phyloP scores from a whole-genome alignment of 2,329 filamentous ascomycete genomes.

The Arthrobotrys iridis region DNA sequence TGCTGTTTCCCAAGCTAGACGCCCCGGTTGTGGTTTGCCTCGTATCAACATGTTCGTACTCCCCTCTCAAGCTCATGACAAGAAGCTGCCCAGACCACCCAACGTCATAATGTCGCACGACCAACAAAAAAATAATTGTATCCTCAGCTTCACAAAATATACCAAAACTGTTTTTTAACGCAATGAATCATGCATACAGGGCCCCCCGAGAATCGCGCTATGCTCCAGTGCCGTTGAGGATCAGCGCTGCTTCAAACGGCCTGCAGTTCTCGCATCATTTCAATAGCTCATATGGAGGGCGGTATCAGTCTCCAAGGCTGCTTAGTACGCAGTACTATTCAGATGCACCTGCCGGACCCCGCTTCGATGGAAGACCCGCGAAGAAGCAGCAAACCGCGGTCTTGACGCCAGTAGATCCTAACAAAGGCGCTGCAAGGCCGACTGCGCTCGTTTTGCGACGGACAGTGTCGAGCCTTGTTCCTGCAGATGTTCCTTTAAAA shows the following conservation, averaged over 20 bases:
- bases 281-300: conserved; percentile 34
- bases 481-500: conserved; percentile 42
- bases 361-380: conserved; percentile 30
- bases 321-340: conserved; percentile 39
- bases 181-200: conserved; percentile 29
- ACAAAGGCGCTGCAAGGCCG: conserved; percentile 32
- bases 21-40: conserved; percentile 2
- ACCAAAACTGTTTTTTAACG: not conserved
- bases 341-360: conserved; percentile 32
- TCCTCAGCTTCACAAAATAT: conserved; percentile 1
- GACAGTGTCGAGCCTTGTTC: conserved; percentile 47
- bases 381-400: conserved; percentile 52
- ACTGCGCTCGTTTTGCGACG: conserved; percentile 29
- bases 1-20: conserved; percentile 5
- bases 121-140: not conserved
- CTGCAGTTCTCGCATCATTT: conserved; percentile 54
- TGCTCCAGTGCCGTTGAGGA: conserved; percentile 36
- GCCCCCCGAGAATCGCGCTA: conserved; percentile 43
- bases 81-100: conserved; percentile 11
- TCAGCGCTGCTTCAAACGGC: conserved; percentile 53
- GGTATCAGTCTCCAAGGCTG: conserved; percentile 28
- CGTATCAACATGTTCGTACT: conserved; percentile 31
- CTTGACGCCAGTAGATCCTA: conserved; percentile 42
- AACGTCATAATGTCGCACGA: conserved; percentile 43
- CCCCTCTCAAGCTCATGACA: conserved; percentile 9